phyloP scores from a whole-genome alignment of 2,329 filamentous ascomycete species.

The Fusarium protoensiforme region DNA sequence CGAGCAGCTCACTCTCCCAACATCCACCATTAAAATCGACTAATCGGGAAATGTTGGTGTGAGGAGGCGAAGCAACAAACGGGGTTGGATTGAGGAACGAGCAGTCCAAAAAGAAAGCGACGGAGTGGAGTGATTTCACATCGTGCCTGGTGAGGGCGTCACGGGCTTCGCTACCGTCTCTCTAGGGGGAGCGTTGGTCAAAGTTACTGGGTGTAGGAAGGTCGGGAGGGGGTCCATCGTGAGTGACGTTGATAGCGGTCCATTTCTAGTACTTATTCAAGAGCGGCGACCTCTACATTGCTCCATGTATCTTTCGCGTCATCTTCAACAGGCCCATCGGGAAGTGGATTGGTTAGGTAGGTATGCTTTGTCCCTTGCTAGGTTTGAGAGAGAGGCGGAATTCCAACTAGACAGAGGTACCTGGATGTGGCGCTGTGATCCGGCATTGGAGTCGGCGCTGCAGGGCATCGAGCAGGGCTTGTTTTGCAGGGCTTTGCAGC shows the following conservation, averaged over 20 bases:
- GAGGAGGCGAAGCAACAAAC: neutral
- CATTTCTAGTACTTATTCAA: slow-evolving; percentile 15
- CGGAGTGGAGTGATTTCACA: slow-evolving; percentile 29
- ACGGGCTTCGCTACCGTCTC: slow-evolving; percentile 28
- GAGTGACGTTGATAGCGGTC: slow-evolving; percentile 33
- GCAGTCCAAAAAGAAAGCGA: slow-evolving; percentile 22
- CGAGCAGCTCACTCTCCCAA: slow-evolving; percentile 16
- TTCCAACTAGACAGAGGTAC: slow-evolving; percentile 27
- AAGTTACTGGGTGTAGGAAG: slow-evolving; percentile 30
- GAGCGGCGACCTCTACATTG: slow-evolving; percentile 15
- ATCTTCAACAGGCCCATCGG: slow-evolving; percentile 28
- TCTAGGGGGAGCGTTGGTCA: slow-evolving; percentile 31
- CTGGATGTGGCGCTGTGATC: slow-evolving; percentile 25
- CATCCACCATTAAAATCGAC: neutral
- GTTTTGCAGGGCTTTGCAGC: slow-evolving; percentile 3
- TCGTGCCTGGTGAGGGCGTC: slow-evolving; percentile 31
- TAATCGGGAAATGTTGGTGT: neutral
- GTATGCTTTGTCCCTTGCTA: neutral
- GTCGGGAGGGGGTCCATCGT: slow-evolving; percentile 27
- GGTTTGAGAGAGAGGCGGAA: slow-evolving; percentile 26
- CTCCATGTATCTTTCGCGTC: slow-evolving; percentile 24
- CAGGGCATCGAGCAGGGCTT: slow-evolving; percentile 27
- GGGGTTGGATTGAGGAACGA: slow-evolving; percentile 18
- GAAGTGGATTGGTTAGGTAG: slow-evolving; percentile 24
- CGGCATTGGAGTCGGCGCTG: slow-evolving; percentile 9